These are phyloP conservation scores for Abrus pulchellus DNA, from an alignment of 306 rosid species.

Conservation along the genomic window DNA sequence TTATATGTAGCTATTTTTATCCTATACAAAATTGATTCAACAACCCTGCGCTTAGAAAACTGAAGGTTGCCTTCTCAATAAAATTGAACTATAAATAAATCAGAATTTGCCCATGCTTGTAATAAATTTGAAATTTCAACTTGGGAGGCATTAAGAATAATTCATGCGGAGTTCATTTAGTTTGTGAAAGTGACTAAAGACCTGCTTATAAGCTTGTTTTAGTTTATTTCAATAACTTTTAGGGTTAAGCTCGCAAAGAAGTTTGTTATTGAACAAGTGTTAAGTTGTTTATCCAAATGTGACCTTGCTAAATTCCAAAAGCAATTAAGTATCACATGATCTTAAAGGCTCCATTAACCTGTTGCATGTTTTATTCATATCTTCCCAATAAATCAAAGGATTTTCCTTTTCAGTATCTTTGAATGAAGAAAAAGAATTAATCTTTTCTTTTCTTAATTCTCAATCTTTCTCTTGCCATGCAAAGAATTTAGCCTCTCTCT, in stretches of 20 bases:
- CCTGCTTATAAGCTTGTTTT: neutral
- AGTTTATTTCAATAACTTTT: neutral
- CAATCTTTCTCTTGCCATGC: neutral
- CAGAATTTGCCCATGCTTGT: neutral
- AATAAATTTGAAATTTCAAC: neutral
- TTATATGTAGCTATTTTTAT: no score
- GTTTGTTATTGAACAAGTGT: neutral
- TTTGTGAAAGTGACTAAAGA: neutral
- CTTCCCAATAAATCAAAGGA: neutral
- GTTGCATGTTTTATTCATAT: neutral
- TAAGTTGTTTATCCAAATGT: neutral
- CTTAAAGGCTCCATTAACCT: neutral
- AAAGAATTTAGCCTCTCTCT: slow-evolving; percentile 2
- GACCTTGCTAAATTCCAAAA: neutral
- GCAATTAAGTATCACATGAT: neutral
- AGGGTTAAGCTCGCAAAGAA: neutral
- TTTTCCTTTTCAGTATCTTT: neutral
- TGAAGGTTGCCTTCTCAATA: neutral
- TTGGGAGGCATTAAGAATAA: neutral
- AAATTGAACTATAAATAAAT: neutral
- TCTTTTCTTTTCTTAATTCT: neutral
- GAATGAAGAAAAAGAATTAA: neutral
- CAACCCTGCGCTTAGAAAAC: no score
- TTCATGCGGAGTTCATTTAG: slow-evolving; percentile 1
- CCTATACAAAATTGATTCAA: no score